Base-by-base conservation (phyloP, 371 early-diverging fungal species). In the Rhizopus sp. region DNA sequence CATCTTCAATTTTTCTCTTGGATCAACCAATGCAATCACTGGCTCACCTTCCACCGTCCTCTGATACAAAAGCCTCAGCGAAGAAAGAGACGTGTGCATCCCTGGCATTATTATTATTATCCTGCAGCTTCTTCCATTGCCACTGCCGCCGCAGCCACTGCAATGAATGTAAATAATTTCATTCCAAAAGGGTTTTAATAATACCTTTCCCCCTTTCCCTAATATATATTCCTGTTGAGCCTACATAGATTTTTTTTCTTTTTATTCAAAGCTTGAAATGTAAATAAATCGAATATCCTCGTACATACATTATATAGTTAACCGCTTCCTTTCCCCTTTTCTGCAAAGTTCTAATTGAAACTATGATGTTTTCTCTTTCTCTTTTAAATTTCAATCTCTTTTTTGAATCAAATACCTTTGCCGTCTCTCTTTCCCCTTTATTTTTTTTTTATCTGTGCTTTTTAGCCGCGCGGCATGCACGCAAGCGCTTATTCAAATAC, bases 21-120 rank as follows among this genome's bases (percentile, higher is more conserved):
- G 72, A 50, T 57, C 31, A 44, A 41, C 4, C 72, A 71, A 52
- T 71, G 72, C 33, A 65, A 71, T 40, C 57, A 71, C 30, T 71
- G 72, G 72, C 46, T 46, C 29, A 42, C 42, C 42, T 23, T 23
- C 2, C 42, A 13, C 2, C 46, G 29, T 46, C 15, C 46, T 29
- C 7, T 46, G 7, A 29, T 46, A 46, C 46, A 46, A 29, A 46
- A 46, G 12, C 50, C 50, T 13, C 23, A 33, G 15, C 13, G 50
- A 34, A 34, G 23, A 49, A 35, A 49, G 34, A 49, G 12, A 34
- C 50, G 50, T 23, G 32, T 32, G 7, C 50, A 49, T 49, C 50
- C 50, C 46, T 46, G 46, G 46, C 50, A 49, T 15, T 35, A 49
- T 35, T 49, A 49, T 29, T 29, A 49, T 35, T 50, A 57, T 47